These are phyloP conservation scores for Lactarius psammicola DNA, from an alignment of 768 basidiomycete genomes.

Conservation along the genomic window DNA sequence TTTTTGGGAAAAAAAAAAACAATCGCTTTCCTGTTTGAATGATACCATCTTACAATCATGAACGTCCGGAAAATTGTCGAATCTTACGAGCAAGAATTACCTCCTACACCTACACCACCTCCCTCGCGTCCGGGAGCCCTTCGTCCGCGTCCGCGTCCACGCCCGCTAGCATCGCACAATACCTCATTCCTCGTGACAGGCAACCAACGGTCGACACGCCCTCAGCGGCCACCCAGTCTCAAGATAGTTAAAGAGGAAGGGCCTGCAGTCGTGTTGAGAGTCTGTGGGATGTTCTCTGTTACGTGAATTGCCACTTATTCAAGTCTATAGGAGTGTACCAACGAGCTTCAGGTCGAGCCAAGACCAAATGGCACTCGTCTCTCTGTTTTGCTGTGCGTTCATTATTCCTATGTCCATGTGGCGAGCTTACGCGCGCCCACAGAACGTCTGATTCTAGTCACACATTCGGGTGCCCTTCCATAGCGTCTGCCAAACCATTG, in stretches of 20 bases:
- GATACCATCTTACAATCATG: constrained; percentile 15
- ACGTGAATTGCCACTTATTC: neutral
- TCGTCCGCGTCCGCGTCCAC: neutral
- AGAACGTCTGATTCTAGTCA: constrained; percentile 10
- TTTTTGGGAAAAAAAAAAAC: neutral
- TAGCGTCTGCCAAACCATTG: constrained; percentile 9
- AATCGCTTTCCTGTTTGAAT: neutral
- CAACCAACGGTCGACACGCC: constrained; percentile 11
- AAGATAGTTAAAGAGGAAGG: constrained; percentile 17
- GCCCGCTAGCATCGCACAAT: neutral
- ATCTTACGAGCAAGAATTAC: constrained; percentile 18
- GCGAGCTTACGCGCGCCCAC: neutral
- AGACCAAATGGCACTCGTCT: neutral
- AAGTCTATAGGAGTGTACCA: constrained; percentile 11
- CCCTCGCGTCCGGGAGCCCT: neutral
- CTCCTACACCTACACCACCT: neutral
- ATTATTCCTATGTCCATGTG: neutral
- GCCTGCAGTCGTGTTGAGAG: constrained; percentile 10
- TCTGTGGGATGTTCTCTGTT: neutral
- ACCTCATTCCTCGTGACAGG: neutral
- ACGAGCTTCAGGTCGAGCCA: constrained; percentile 10
- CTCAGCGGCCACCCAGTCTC: constrained; percentile 12
- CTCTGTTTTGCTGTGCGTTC: constrained; percentile 16
- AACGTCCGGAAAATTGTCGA: constrained; percentile 21
- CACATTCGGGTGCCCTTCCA: neutral